A percentile compares a stretch with the other conserved stretches of the same genome.
Evolutionary conservation across 345 rosid species (phyloP).

Genomic region (Orychophragmus violaceus): DNA sequence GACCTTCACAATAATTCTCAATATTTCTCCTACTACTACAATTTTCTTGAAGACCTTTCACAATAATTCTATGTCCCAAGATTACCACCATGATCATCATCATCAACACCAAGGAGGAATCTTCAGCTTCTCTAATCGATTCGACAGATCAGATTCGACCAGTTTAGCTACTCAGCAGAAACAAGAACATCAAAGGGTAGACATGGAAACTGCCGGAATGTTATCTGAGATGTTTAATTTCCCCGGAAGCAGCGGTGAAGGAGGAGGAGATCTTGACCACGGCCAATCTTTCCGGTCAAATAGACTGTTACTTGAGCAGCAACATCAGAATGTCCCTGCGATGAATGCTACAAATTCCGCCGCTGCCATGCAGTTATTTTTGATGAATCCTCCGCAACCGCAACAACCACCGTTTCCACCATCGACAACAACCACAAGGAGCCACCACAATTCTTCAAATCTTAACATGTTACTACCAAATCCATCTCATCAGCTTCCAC

Average conservation of each 20-base stretch:
- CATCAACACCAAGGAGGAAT: slow-evolving; percentile 39
- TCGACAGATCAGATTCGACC: slow-evolving; percentile 44
- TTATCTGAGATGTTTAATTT: slow-evolving; percentile 95
- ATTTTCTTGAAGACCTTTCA: slow-evolving; percentile 21
- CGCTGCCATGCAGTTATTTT: slow-evolving; percentile 88
- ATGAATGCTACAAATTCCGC: slow-evolving; percentile 43
- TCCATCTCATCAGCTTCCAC: slow-evolving; percentile 42
- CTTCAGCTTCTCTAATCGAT: slow-evolving; percentile 68
- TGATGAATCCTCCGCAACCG: slow-evolving; percentile 80
- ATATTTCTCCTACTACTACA: slow-evolving; percentile 27
- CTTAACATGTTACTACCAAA: slow-evolving; percentile 84
- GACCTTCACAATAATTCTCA: too few species aligned
- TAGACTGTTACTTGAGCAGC: slow-evolving; percentile 43
- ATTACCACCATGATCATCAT: slow-evolving; percentile 55
- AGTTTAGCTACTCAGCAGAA: slow-evolving; percentile 41
- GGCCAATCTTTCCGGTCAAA: slow-evolving; percentile 26
- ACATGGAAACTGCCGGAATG: slow-evolving; percentile 80
- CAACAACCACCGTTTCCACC: slow-evolving; percentile 66
- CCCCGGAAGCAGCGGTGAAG: slow-evolving; percentile 37
- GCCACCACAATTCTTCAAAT: slow-evolving; percentile 46
- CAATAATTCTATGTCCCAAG: slow-evolving; percentile 77
- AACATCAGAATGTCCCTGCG: slow-evolving; percentile 52
- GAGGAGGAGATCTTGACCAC: slow-evolving; percentile 34
- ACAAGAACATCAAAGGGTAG: slow-evolving; percentile 60
- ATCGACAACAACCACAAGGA: slow-evolving; percentile 25